phyloP scores from a whole-genome alignment of 2,329 filamentous ascomycete species.

The Pseudogymnoascus sp. region DNA sequence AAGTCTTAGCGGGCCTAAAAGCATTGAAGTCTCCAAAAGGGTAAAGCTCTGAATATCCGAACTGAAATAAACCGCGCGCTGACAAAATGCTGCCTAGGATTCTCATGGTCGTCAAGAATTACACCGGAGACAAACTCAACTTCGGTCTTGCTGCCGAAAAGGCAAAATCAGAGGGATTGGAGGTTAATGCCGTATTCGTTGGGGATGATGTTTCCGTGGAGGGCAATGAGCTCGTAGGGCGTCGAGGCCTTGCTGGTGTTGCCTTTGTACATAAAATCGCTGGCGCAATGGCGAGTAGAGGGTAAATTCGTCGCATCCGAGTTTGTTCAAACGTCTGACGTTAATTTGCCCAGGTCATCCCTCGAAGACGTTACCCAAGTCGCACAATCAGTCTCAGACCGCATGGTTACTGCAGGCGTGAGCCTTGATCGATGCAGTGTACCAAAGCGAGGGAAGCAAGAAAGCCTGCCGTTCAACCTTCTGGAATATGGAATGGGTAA shows the following conservation, averaged over 20 bases:
- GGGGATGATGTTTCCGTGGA: slow-evolving; percentile 36
- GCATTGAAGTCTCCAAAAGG: slow-evolving; percentile 26
- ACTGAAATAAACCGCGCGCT: background rate
- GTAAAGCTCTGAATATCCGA: slow-evolving; percentile 16
- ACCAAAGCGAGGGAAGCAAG: slow-evolving; percentile 42
- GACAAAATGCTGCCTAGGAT: slow-evolving; percentile 18
- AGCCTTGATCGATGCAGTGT: slow-evolving; percentile 47
- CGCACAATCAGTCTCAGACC: slow-evolving; percentile 23
- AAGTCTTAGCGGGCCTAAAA: slow-evolving; percentile 33
- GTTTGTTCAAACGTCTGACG: no score
- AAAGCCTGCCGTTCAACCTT: slow-evolving; percentile 34
- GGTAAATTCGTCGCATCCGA: background rate
- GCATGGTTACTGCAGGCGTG: slow-evolving; percentile 42
- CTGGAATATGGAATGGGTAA: slow-evolving; percentile 37
- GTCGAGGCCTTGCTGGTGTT: slow-evolving; percentile 33
- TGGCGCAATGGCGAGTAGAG: slow-evolving; percentile 18
- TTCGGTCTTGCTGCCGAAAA: slow-evolving; percentile 36
- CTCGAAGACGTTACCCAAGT: slow-evolving; percentile 23
- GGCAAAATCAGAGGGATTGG: slow-evolving; percentile 31
- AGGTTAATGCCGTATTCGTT: slow-evolving; percentile 30
- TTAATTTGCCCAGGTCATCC: slow-evolving; percentile 11
- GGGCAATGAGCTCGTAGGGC: slow-evolving; percentile 32
- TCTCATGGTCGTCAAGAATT: slow-evolving; percentile 32
- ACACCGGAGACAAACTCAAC: slow-evolving; percentile 38
- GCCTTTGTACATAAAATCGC: background rate